Percentiles rank a stretch among this genome's conserved stretches.
Evolutionary conservation across 2,329 filamentous ascomycete genomes (phyloP).

Genomic region (Eurotiales sp.): DNA sequence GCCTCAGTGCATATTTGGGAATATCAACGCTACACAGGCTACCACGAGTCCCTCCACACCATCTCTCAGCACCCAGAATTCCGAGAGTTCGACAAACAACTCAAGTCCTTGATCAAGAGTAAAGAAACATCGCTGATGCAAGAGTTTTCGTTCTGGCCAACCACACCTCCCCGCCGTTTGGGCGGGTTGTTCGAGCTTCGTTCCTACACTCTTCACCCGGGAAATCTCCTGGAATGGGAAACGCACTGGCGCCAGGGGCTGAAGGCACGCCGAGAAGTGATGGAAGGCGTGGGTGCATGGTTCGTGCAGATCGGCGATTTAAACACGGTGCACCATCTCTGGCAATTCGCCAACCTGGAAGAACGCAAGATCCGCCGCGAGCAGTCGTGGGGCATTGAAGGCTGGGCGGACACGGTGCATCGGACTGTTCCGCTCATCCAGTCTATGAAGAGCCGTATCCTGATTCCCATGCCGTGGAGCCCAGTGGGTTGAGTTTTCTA

Average conservation of each 20-base stretch:
- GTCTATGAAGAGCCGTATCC: slow-evolving; percentile 87
- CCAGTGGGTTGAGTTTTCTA: slow-evolving; percentile 66
- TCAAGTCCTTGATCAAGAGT: slow-evolving; percentile 76
- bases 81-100: slow-evolving; percentile 74
- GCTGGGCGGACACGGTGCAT: slow-evolving; percentile 96
- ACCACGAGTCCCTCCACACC: slow-evolving; percentile 83
- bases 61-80: slow-evolving; percentile 83
- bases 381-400: slow-evolving; percentile 91
- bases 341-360: slow-evolving; percentile 97
- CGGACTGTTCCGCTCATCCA: slow-evolving; percentile 98
- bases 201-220: slow-evolving; percentile 93
- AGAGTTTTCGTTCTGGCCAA: slow-evolving; percentile 99
- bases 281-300: slow-evolving; percentile 98
- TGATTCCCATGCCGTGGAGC: slow-evolving; percentile 95
- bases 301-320: slow-evolving; percentile 97
- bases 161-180: slow-evolving; percentile 80
- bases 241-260: slow-evolving; percentile 94
- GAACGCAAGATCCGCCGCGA: slow-evolving; percentile 87
- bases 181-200: slow-evolving; percentile 94
- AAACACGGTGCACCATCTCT: slow-evolving; percentile 96
- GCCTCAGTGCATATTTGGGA: slow-evolving; percentile 96
- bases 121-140: slow-evolving; percentile 96
- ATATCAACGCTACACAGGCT: slow-evolving; percentile 94
- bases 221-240: slow-evolving; percentile 97
- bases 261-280: slow-evolving; percentile 86